A percentile compares a stretch with the other conserved stretches of the same genome.
Conservation (phyloP, 192 early-diverging fungal species). For the Glomus cerebriforme region DNA sequence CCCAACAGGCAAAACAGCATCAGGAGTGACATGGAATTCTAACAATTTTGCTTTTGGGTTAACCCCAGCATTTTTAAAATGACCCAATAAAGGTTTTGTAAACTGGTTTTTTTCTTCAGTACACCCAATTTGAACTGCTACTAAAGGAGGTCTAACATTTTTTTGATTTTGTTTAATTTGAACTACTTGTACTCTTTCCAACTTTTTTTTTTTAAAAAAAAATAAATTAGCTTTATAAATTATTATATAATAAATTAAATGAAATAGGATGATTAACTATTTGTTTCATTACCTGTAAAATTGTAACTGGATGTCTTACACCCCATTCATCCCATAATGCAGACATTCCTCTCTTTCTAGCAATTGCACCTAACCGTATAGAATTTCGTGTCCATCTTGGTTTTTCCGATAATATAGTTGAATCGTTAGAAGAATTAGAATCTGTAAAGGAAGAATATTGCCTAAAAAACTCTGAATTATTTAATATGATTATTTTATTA, state of each 20-base stretch:
- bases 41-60: constrained; percentile 76
- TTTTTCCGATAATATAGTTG: neutral
- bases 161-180: constrained; percentile 51
- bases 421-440: neutral
- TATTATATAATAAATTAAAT: too few relatives aligned
- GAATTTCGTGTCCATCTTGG: constrained; percentile 27
- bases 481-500: neutral
- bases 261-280: neutral
- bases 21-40: constrained; percentile 82
- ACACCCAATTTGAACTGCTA: constrained; percentile 70
- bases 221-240: too few relatives aligned
- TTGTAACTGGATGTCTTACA: constrained; percentile 83
- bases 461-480: neutral
- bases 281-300: constrained; percentile 67
- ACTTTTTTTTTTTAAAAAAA: constrained; percentile 43
- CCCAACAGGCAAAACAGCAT: constrained; percentile 83
- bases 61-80: constrained; percentile 71
- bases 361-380: constrained; percentile 68
- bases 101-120: constrained; percentile 62
- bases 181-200: constrained; percentile 71
- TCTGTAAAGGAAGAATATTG: neutral
- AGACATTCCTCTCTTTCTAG: constrained; percentile 93
- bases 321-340: constrained; percentile 95
- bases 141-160: constrained; percentile 50
- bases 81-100: constrained; percentile 71